Conservation (phyloP, 768 basidiomycete genomes). For the Hypsizygus marmoreus region DNA sequence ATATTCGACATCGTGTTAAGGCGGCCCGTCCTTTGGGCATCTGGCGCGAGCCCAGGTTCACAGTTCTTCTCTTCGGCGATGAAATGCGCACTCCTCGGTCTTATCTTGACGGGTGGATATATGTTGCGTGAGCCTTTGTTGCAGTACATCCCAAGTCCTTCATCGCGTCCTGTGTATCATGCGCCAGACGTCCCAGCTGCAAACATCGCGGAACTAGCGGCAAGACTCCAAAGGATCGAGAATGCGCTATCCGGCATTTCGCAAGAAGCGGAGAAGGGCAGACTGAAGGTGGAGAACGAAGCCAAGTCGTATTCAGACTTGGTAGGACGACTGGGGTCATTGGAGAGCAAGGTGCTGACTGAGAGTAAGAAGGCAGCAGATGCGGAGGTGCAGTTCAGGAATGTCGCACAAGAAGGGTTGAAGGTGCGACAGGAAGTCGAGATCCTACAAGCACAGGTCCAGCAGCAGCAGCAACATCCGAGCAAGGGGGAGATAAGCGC, state of each 20-base stretch:
- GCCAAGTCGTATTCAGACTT: conserved; percentile 52
- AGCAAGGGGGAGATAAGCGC: conserved; percentile 10
- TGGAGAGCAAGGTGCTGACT: conserved; percentile 53
- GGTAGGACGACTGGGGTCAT: conserved; percentile 49
- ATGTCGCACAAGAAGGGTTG: conserved; percentile 46
- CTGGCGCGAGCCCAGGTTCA: conserved; percentile 29
- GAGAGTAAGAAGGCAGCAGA: conserved; percentile 48
- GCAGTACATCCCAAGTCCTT: conserved; percentile 33
- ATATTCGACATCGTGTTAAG: conserved; percentile 48
- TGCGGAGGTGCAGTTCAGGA: conserved; percentile 50
- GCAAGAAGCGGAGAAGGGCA: conserved; percentile 51
- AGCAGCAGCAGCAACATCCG: conserved; percentile 25
- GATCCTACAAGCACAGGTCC: conserved; percentile 45
- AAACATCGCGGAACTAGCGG: conserved; percentile 66
- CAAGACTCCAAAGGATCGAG: conserved; percentile 66
- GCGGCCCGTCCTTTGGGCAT: conserved; percentile 46
- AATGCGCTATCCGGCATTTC: conserved; percentile 61
- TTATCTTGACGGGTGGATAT: conserved; percentile 49
- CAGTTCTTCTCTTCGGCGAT: conserved; percentile 30
- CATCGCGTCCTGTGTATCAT: conserved; percentile 40
- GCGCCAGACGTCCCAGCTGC: conserved; percentile 61
- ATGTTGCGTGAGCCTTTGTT: conserved; percentile 38
- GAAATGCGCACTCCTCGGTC: conserved; percentile 45
- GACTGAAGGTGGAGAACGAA: conserved; percentile 55
- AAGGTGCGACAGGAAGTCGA: conserved; percentile 60